These are phyloP conservation scores for Suillus subalutaceus DNA, from an alignment of 768 basidiomycete genomes.

Conservation along the genomic window DNA sequence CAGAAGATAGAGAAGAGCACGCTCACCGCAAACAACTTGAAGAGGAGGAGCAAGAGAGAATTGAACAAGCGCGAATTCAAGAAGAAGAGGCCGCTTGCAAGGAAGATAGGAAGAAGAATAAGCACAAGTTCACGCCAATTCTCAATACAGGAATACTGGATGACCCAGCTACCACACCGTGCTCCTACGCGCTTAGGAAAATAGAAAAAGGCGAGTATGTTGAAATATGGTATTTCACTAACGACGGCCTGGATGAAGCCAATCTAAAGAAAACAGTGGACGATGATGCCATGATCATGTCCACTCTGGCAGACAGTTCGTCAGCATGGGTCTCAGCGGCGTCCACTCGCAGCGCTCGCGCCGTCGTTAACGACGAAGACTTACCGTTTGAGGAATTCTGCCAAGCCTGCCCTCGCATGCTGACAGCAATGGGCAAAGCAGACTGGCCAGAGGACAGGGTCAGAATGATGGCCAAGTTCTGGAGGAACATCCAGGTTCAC, in stretches of 20 bases:
- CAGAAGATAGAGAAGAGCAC: neutral
- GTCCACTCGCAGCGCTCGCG: fast-evolving
- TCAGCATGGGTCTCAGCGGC: neutral
- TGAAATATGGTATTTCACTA: no score
- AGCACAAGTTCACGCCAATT: no score
- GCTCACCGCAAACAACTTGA: neutral
- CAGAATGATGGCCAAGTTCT: neutral
- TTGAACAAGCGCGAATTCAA: no score
- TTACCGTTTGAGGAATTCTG: neutral
- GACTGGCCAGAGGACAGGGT: neutral
- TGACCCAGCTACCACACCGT: no score
- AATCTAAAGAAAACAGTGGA: neutral
- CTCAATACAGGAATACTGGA: no score
- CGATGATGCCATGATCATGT: neutral
- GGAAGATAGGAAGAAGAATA: no score
- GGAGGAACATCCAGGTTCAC: neutral
- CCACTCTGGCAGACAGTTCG: fast-evolving
- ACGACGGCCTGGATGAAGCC: no score
- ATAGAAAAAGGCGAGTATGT: no score
- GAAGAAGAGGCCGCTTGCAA: no score
- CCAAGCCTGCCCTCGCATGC: neutral
- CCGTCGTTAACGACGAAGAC: neutral
- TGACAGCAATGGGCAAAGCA: neutral
- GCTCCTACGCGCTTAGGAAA: no score
- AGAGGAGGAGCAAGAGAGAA: no score